Percentiles rank a stretch among this genome's conserved stretches.
Evolutionary conservation across 257 asterid genomes (phyloP).

Genomic region (Osmanthus fragrans): DNA sequence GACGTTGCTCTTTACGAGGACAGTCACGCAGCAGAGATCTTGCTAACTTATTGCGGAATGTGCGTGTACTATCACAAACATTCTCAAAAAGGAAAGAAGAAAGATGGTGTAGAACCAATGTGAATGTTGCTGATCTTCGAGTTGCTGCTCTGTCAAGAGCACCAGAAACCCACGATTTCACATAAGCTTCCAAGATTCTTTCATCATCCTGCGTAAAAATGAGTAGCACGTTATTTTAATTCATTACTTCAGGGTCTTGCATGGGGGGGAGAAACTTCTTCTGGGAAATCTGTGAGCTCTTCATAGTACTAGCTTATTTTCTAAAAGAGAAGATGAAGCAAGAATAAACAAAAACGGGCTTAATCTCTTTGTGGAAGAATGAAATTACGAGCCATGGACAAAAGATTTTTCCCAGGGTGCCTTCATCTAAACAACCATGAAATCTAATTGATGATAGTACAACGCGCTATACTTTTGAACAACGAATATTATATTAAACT

Average conservation of each 20-base stretch:
- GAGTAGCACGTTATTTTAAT: neutral
- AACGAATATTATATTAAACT: neutral
- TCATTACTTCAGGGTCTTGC: neutral
- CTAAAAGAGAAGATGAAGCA: neutral
- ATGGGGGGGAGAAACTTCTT: neutral
- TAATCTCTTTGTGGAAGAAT: neutral
- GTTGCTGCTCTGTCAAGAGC: slow-evolving; percentile 79
- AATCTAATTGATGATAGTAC: neutral
- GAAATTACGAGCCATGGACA: neutral
- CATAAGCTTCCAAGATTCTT: slow-evolving; percentile 75
- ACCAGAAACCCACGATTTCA: slow-evolving; percentile 82
- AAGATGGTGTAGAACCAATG: slow-evolving; percentile 73
- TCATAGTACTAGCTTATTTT: neutral
- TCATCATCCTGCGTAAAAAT: slow-evolving; percentile 67
- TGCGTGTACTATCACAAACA: slow-evolving; percentile 31
- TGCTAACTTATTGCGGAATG: slow-evolving; percentile 63
- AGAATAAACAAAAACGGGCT: no score
- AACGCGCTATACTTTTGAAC: neutral
- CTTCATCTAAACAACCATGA: neutral
- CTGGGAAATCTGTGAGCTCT: neutral
- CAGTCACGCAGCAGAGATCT: slow-evolving; percentile 74
- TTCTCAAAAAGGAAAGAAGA: slow-evolving; percentile 64
- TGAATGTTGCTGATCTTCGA: slow-evolving; percentile 59
- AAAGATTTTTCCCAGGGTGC: neutral
- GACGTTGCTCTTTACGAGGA: slow-evolving; percentile 64